Evolutionary conservation across 2,329 filamentous ascomycete genomes (phyloP), one percentile per base, ranked within the genome.

Genomic region (Pseudonectria foliicola): DNA sequence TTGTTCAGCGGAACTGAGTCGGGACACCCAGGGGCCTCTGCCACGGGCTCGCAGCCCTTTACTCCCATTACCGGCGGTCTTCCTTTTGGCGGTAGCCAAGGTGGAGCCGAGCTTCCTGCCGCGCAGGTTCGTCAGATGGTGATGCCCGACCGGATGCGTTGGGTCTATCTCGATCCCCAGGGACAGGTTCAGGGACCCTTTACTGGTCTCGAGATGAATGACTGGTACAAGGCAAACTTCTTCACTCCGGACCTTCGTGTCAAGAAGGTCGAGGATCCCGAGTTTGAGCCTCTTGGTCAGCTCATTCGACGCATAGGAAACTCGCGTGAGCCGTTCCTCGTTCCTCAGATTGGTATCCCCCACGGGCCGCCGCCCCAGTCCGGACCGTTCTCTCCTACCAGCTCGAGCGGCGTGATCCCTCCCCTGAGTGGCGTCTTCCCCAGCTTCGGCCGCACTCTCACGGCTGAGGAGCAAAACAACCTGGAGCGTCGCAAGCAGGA

Each of bases 171-270:
- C 34, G 92, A 98, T 56, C 92, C 92, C 5, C 86, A 94, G 56
- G 88, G 88, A 14, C 83, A 86, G 43, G 82, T 87, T 6, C 92
- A 98, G 56, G 92, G 92, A 0, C 92, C 92, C 0, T 98, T 92
- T 64, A 95, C 88, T 26, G 92, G 92, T 2, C 67, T 98, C 32
- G 92, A 98, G 62, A 98, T 98, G 92, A 93, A 98, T 49, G 93
- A 98, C 52, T 98, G 92, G 92, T 98, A 96, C 65, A 96, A 96
- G 60, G 90, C 89, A 25, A 89, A 90, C 29, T 98, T 96, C 66
- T 98, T 98, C 63, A 94, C 87, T 0, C 82, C 90, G 0, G 90
- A 98, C 50, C 71, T 98, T 13, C 78, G 93, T 28, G 92, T 98
- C 23, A 95, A 93, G 67, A 95, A 95, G 58, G 71, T 90, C 5